These are phyloP conservation scores for Phlyctochytrium planicorne DNA, from an alignment of 192 early-diverging fungal genomes.

Conservation along the genomic window DNA sequence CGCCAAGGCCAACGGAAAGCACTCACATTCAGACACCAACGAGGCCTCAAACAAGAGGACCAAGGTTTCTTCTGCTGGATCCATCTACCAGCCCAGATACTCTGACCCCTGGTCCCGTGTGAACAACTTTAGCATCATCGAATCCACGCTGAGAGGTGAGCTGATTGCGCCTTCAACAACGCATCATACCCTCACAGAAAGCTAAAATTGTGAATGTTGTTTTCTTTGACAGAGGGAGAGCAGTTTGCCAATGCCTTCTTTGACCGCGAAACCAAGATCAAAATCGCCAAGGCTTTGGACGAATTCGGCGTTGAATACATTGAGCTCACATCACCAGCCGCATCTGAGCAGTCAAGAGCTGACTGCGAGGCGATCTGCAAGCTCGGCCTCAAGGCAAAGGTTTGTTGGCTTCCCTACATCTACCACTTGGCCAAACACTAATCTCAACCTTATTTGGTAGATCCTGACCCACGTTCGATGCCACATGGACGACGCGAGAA, in stretches of 20 bases:
- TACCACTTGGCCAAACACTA: neutral
- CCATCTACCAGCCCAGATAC: conserved; percentile 34
- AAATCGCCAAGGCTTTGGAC: conserved; percentile 98
- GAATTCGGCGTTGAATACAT: conserved; percentile 99
- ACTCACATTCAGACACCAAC: neutral
- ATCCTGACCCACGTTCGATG: conserved; percentile 35
- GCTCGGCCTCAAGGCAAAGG: conserved; percentile 94
- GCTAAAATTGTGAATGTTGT: neutral
- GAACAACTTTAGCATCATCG: conserved; percentile 92
- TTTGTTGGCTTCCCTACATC: conserved; percentile 9
- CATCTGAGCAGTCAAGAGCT: conserved; percentile 90
- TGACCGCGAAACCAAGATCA: conserved; percentile 94
- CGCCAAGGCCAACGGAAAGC: conserved; percentile 1
- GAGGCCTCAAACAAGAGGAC: neutral
- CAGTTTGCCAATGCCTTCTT: conserved; percentile 99
- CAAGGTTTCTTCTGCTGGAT: neutral
- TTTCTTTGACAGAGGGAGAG: conserved; percentile 77
- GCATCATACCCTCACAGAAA: neutral
- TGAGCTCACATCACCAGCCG: conserved; percentile 94
- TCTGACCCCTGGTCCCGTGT: conserved; percentile 70
- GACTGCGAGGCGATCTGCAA: conserved; percentile 91
- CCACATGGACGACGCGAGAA: conserved; percentile 97
- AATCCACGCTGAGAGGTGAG: conserved; percentile 85
- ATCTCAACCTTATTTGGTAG: conserved; percentile 1
- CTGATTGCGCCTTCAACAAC: neutral